Base-by-base conservation (phyloP, 139 green algal genomes). In the Choricystis sp. region DNA sequence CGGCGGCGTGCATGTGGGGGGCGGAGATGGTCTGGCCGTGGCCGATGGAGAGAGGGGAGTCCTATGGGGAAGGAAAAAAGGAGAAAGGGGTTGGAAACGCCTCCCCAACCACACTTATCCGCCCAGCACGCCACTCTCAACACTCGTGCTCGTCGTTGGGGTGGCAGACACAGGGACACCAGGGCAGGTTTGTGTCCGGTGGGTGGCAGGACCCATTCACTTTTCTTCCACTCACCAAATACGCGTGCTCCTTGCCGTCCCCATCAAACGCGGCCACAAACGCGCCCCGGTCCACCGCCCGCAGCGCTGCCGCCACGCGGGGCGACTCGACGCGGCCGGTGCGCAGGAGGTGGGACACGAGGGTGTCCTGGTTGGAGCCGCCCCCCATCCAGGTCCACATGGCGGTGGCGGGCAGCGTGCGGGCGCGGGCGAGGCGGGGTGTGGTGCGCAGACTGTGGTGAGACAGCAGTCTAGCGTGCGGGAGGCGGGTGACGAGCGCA, bases 1-100 rank as follows among this genome's bases (percentile, higher is more conserved):
- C 89, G n/a, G 82, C 79, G 57, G 86, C 91, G 69, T 98, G 92
- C 89, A 96, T 96, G 77, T 96, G 90, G 2, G 90, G 90, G 2
- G 90, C 90, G 2, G 72, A 86, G 62, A 97, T 97, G 60, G 90
- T 97, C 61, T 72, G 59, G 16, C 63, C 29, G 28, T 67, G 62
- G 0, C 71, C 71, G 26, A 77, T 73, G 56, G 64, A 60, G 31
- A 66, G 59, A 2, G 71, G 71, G 2, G 31, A 22, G 21, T 73
- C 66, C 29, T 66, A 59, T 52, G 40, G 40, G 40, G 40, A 21
- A 52, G 16, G 40, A 52, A 52, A 52, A 52, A 52, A 52, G 16
- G 16, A 52, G 9, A 52, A 16, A 16, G 9, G 40, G 9, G 9
- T 52, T n/a, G n/a, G n/a, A n/a, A n/a, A n/a, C n/a, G n/a, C n/a